These are phyloP conservation scores for Chlorella sp. DNA, from an alignment of 139 green algal genomes.

Conservation along the genomic window DNA sequence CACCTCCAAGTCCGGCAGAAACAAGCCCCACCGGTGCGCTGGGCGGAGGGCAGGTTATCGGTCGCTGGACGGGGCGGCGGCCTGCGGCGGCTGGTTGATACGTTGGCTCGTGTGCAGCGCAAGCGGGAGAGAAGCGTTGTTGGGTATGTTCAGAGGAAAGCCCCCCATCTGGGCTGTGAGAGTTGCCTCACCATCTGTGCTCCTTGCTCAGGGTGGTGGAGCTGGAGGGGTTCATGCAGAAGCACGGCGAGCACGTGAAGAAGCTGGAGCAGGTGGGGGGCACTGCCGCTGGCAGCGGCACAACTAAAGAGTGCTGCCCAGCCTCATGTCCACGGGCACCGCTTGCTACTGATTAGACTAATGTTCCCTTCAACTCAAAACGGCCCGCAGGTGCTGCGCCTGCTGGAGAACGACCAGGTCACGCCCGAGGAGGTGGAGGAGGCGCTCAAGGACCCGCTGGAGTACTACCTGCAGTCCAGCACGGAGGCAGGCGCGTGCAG, in stretches of 20 bases:
- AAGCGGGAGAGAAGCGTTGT: too few species aligned
- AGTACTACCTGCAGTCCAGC: conserved; percentile 48
- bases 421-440: conserved; percentile 42
- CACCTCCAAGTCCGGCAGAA: conserved; percentile 2
- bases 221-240: conserved; percentile 27
- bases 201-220: conserved; percentile 33
- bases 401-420: conserved; percentile 60
- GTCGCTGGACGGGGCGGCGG: neutral
- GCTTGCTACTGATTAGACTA: too few species aligned
- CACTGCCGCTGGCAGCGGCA: too few species aligned
- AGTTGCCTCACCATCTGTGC: too few species aligned
- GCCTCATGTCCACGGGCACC: too few species aligned
- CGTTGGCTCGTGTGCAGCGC: too few species aligned
- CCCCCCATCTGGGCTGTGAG: too few species aligned
- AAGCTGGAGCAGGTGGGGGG: conserved; percentile 27
- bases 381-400: conserved; percentile 40
- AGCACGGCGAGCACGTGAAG: conserved; percentile 41
- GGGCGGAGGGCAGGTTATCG: neutral
- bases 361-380: too few species aligned
- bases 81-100: too few species aligned
- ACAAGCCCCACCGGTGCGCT: neutral
- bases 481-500: conserved; percentile 3
- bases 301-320: too few species aligned
- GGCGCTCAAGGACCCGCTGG: conserved; percentile 43
- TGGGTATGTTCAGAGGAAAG: too few species aligned